phyloP scores from a whole-genome alignment of 2,329 filamentous ascomycete species.

The Lasiodiplodia sp. region DNA sequence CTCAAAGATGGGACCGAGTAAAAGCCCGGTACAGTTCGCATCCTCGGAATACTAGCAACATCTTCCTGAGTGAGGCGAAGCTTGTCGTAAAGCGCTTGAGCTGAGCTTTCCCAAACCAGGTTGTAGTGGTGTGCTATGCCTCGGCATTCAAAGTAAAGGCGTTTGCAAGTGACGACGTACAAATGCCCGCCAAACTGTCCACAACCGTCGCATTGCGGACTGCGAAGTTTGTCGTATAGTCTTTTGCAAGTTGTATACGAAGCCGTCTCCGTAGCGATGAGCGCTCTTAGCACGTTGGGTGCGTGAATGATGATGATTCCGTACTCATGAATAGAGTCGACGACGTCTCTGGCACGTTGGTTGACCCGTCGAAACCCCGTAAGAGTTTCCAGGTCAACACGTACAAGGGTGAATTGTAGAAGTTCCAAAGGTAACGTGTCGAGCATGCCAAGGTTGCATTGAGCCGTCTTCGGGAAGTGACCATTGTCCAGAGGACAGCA shows the following conservation, averaged over 20 bases:
- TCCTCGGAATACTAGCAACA: not conserved
- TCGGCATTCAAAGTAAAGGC: slow-evolving; percentile 45
- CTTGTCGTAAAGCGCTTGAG: not conserved
- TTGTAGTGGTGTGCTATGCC: not conserved
- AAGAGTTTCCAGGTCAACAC: slow-evolving; percentile 45
- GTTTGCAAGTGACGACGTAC: slow-evolving; percentile 49
- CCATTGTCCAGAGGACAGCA: slow-evolving; percentile 21
- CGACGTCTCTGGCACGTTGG: slow-evolving; percentile 43
- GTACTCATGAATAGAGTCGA: slow-evolving; percentile 50
- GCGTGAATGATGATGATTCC: slow-evolving; percentile 41
- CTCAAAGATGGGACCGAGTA: not conserved
- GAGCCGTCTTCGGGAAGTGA: slow-evolving; percentile 11
- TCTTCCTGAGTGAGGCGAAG: not conserved
- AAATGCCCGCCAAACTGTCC: slow-evolving; percentile 49
- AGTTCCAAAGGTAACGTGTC: slow-evolving; percentile 32
- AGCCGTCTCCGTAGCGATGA: slow-evolving; percentile 45
- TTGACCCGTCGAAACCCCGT: slow-evolving; percentile 48
- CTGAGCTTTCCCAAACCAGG: not conserved
- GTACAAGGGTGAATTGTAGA: slow-evolving; percentile 28
- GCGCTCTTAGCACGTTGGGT: slow-evolving; percentile 43
- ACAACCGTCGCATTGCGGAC: slow-evolving; percentile 45
- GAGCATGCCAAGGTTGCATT: slow-evolving; percentile 27
- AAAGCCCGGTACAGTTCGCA: not conserved
- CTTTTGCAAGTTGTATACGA: slow-evolving; percentile 39
- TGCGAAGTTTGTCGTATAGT: slow-evolving; percentile 46